A percentile compares a stretch with the other conserved stretches of the same genome.
Evolutionary conservation across 306 rosid genomes (phyloP).

Genomic region (Chamaecrista fasciculata): DNA sequence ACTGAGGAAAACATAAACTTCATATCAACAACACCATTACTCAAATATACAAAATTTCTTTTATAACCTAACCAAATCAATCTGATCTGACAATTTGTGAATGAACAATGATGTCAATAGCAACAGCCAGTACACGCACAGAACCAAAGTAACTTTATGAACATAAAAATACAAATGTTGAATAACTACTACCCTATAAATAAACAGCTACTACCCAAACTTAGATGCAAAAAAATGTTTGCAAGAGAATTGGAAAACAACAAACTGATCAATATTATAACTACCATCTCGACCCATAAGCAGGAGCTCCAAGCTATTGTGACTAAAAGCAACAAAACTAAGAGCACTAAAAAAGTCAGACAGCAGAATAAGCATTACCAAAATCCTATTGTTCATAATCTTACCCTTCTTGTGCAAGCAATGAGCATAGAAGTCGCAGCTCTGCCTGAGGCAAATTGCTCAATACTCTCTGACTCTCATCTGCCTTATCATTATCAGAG

Average conservation of each 20-base stretch:
- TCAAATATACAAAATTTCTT: conserved; percentile 11
- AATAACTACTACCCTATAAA: neutral
- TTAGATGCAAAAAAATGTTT: neutral
- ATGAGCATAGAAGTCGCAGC: conserved; percentile 85
- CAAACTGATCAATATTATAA: neutral
- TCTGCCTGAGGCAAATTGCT: conserved; percentile 73
- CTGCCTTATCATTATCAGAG: conserved; percentile 47
- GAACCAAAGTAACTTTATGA: neutral
- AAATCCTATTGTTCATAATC: conserved; percentile 21
- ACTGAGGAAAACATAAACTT: conserved; percentile 48
- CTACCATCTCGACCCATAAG: neutral
- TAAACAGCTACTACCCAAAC: neutral
- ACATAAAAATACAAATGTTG: neutral
- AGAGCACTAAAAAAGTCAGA: conserved; percentile 11
- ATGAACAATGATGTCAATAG: conserved; percentile 2
- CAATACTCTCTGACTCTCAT: conserved; percentile 51
- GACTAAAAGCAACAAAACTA: conserved; percentile 25
- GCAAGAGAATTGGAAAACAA: neutral
- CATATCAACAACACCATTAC: conserved; percentile 26
- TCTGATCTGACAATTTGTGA: neutral
- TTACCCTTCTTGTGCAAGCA: conserved; percentile 98
- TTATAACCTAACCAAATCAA: conserved; percentile 11
- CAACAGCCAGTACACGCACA: conserved; percentile 14
- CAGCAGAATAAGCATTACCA: conserved; percentile 16
- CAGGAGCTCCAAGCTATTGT: neutral